These are phyloP conservation scores for Punica granatum DNA, from an alignment of 345 rosid species.

Conservation along the genomic window DNA sequence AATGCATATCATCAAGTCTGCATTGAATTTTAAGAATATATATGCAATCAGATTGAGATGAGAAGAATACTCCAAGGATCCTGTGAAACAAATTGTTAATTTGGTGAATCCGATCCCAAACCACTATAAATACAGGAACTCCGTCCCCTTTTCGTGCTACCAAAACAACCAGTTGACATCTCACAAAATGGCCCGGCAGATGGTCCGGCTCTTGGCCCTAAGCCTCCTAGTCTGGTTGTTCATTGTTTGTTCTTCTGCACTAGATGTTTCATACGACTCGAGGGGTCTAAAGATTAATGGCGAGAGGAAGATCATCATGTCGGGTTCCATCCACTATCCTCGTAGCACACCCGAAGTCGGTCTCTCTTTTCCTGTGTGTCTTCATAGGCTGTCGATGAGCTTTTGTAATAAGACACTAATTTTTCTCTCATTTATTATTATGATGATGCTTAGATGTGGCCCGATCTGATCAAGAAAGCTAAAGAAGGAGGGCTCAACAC, in stretches of 20 bases:
- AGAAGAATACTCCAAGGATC: too few species aligned
- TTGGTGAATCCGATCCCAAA: too few species aligned
- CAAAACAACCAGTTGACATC: too few species aligned
- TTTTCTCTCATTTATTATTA: not conserved
- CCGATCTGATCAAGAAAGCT: slow-evolving; percentile 23
- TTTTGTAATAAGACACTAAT: too few species aligned
- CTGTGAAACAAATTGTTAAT: too few species aligned
- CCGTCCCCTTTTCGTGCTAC: too few species aligned
- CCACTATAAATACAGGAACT: too few species aligned
- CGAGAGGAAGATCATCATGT: slow-evolving; percentile 26
- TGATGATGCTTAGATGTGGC: slow-evolving; percentile 27
- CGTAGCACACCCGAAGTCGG: slow-evolving; percentile 40
- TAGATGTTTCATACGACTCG: slow-evolving; percentile 18
- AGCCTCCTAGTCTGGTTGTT: not conserved
- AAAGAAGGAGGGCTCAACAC: slow-evolving; percentile 57
- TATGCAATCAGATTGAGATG: too few species aligned
- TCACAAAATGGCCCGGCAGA: not conserved
- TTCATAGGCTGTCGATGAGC: not conserved
- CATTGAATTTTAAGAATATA: too few species aligned
- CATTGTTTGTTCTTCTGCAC: not conserved
- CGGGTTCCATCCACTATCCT: slow-evolving; percentile 53
- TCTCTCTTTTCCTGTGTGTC: not conserved
- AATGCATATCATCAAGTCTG: too few species aligned
- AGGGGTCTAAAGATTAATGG: slow-evolving; percentile 34
- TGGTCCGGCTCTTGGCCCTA: not conserved